Conservation (phyloP, 176 grass and related monocot genomes). For the Calamus simplicifolius region DNA sequence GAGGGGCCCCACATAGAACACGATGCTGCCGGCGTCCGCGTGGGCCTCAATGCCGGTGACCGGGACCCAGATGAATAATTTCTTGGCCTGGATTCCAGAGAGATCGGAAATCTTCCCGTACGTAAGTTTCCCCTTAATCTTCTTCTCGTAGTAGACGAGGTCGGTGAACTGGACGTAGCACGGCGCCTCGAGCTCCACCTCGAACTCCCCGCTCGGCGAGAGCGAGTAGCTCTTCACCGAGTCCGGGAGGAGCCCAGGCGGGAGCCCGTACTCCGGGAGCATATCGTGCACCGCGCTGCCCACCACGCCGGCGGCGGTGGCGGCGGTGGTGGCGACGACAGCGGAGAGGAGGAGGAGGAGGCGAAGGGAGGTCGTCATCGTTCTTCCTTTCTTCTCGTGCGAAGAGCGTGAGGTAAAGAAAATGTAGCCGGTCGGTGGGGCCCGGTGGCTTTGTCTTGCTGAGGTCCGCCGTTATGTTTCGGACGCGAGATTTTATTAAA, state of each 20-base stretch:
- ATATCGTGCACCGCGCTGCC: slow-evolving; percentile 40
- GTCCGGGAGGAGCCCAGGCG: slow-evolving; percentile 61
- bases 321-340: not conserved
- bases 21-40: slow-evolving; percentile 32
- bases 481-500: too few relatives aligned
- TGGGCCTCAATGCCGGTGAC: slow-evolving; percentile 47
- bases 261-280: slow-evolving; percentile 59
- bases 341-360: not conserved
- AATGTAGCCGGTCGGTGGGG: too few relatives aligned
- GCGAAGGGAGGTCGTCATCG: slow-evolving; percentile 20
- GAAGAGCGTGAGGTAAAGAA: too few relatives aligned
- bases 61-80: slow-evolving; percentile 69
- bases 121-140: slow-evolving; percentile 21
- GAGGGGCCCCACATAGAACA: slow-evolving; percentile 56
- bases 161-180: slow-evolving; percentile 67
- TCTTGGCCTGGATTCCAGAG: slow-evolving; percentile 69
- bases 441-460: too few relatives aligned
- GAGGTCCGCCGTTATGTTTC: too few relatives aligned
- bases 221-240: slow-evolving; percentile 47
- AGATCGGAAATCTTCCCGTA: slow-evolving; percentile 34
- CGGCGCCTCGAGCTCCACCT: slow-evolving; percentile 47
- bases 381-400: not conserved
- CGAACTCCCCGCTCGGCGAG: slow-evolving; percentile 40
- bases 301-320: not conserved
- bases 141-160: slow-evolving; percentile 54